Evolutionary conservation across 2,329 filamentous ascomycete genomes (phyloP).

Genomic region (Sclerotinia subarctica): DNA sequence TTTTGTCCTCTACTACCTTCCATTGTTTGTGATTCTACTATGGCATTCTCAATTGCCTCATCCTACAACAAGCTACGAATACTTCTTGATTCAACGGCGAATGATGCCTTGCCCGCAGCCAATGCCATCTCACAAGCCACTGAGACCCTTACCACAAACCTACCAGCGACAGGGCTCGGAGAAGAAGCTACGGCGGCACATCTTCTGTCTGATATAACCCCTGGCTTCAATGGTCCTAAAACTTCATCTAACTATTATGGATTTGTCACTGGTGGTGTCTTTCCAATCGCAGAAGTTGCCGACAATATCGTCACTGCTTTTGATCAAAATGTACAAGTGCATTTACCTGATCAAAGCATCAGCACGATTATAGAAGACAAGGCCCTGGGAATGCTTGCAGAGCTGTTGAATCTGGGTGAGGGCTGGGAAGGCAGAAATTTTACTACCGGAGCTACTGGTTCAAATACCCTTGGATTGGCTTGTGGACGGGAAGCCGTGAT

Average conservation of each 20-base stretch:
- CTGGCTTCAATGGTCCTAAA: constrained; percentile 39
- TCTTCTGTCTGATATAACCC: constrained; percentile 45
- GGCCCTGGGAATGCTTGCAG: constrained; percentile 65
- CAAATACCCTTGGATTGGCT: constrained; percentile 63
- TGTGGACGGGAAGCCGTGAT: constrained; percentile 69
- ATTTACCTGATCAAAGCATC: constrained; percentile 72
- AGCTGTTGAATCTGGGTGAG: constrained; percentile 60
- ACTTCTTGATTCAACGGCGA: constrained; percentile 27
- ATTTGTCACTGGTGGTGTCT: constrained; percentile 80
- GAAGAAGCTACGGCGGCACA: constrained; percentile 44
- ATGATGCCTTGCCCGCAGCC: constrained; percentile 32
- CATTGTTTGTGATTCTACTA: not conserved
- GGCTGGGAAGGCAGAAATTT: constrained; percentile 73
- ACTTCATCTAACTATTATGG: constrained; percentile 63
- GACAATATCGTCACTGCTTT: constrained; percentile 78
- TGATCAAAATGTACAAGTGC: constrained; percentile 83
- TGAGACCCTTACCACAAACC: constrained; percentile 36
- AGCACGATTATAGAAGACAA: constrained; percentile 73
- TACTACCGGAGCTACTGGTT: constrained; percentile 68
- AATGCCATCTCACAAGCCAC: constrained; percentile 23
- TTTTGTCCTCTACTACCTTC: not conserved
- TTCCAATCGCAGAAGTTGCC: constrained; percentile 75
- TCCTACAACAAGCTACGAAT: constrained; percentile 31
- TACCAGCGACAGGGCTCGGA: constrained; percentile 45
- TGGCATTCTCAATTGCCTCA: constrained; percentile 30